Evolutionary conservation across 1,284 basidiomycete species (phyloP), one percentile per base, ranked within the genome.

Genomic region (Ustilago vetiveriae): DNA sequence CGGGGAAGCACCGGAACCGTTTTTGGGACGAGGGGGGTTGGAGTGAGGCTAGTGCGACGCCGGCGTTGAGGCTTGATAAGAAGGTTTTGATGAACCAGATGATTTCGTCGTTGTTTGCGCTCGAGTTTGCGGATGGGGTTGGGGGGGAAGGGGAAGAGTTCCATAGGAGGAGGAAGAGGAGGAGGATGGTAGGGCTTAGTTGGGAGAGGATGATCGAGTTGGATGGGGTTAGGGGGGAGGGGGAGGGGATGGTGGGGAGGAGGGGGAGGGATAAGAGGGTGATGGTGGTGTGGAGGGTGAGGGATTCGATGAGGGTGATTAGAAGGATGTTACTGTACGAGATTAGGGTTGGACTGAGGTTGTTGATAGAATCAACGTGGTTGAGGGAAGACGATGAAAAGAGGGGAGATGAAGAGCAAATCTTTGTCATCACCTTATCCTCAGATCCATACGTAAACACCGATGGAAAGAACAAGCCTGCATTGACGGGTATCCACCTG

Each of bases 161-260:
- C 92, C 92, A 95, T 62, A 95, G 88, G 0, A 90, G 88, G 16
- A 95, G 86, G 16, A 92, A 84, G 66, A 92, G 88, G 21, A 94
- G 87, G 4, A 95, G 86, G 78, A 94, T 90, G 9, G 92, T 86
- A 70, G 94, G 94, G 2, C 90, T 90, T 30, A 94, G 84, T 1
- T 92, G 92, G 0, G 92, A 92, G 79, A 93, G 94, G 62, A 94
- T 85, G 4, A 30, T 16, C 30, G 30, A 17, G 14, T 16, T 19
- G 42, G 16, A 10, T 36, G 39, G 6, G 16, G 42, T 13, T 23
- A 17, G 11, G 24, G 16, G 50, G n/a, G 40, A 52, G 60, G n/a
- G 70, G 60, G 42, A 69, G 57, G n/a, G n/a, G 37, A 26, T 19
- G 13, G 19, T 2, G 32, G 42, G 23, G 17, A 14, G 2, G 32